phyloP scores from a whole-genome alignment of 106 monocot genomes.

The Dendrobium nobile region DNA sequence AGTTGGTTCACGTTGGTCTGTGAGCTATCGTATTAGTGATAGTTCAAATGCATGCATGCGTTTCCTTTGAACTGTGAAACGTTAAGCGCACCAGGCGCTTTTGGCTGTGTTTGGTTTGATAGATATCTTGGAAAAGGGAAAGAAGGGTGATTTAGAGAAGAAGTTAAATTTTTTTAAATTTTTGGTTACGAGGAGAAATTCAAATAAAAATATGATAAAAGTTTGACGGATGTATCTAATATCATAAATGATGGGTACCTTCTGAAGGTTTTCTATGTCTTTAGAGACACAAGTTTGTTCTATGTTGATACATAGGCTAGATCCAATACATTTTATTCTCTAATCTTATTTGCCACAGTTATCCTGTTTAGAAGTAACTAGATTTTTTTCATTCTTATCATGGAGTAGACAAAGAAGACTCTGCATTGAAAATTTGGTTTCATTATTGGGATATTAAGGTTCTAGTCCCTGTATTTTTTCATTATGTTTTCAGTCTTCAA shows the following conservation, averaged over 20 bases:
- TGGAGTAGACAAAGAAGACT: neutral
- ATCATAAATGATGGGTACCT: neutral
- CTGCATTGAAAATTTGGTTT: neutral
- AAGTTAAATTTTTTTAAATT: neutral
- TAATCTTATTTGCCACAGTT: no score
- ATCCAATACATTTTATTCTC: no score
- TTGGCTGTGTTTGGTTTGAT: neutral
- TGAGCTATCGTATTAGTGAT: neutral
- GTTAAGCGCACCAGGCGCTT: neutral
- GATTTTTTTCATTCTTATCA: neutral
- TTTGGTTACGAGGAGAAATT: neutral
- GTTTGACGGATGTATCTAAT: neutral
- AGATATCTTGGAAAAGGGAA: neutral
- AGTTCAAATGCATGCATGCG: neutral
- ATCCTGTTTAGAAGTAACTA: neutral
- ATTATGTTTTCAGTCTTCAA: neutral
- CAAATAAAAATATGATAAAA: neutral
- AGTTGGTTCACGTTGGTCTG: neutral
- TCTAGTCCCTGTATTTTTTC: neutral
- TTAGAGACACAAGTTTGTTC: neutral
- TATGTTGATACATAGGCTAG: neutral
- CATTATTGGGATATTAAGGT: neutral
- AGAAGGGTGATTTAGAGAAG: neutral
- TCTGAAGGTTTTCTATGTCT: neutral
- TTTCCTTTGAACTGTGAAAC: neutral